Base-by-base conservation (phyloP, 169 alveolate genomes). In the Eimeria maxima region DNA sequence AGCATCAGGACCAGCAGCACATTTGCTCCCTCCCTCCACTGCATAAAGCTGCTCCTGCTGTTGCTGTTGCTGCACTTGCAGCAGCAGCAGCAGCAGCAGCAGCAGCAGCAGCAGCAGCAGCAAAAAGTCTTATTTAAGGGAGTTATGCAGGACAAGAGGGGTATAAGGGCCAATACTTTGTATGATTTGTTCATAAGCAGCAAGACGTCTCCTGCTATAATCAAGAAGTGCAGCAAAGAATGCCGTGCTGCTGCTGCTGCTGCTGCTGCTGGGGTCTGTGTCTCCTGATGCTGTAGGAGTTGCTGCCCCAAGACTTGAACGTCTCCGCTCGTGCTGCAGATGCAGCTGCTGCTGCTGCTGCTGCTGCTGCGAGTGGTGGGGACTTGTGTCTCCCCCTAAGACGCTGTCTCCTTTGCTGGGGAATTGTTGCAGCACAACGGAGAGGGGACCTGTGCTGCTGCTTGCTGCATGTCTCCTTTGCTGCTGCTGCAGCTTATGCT, bases 401-500 rank as follows among this genome's bases (percentile, higher is more conserved):
- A 53, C 60, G 63, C 93, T 60, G 24, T 67, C 93, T 38, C 93
- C 93, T 18, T 78, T 84, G 93, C 93, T 60, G 5, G 93, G 78
- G 4, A 78, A 84, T 20, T 84, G 93, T 80, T 84, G 93, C 93
- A 84, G 93, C 93, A 84, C 78, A 20, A 60, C 78, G 20, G 74
- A 84, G 14, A 53, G 38, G 45, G 93, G 78, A 4, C 80, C 93
- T 55, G 38, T 33, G 38, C 33, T 84, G 93, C 80, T 84, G 93
- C 55, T 84, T 33, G 53, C 69, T 13, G 93, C 29, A 42, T 53
- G 53, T 42, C 42, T 84, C 20, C 93, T 76, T 16, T 84, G 93
- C 93, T 84, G 93, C 93, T 84, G 93, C 80, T 29, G 93, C 93
- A 29, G 93, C 47, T 84, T 76, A 55, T 57, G 93, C 93, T 20